These are phyloP conservation scores for Suhomyces anneliseae DNA, from an alignment of 1,139 yeast species.

Conservation along the genomic window DNA sequence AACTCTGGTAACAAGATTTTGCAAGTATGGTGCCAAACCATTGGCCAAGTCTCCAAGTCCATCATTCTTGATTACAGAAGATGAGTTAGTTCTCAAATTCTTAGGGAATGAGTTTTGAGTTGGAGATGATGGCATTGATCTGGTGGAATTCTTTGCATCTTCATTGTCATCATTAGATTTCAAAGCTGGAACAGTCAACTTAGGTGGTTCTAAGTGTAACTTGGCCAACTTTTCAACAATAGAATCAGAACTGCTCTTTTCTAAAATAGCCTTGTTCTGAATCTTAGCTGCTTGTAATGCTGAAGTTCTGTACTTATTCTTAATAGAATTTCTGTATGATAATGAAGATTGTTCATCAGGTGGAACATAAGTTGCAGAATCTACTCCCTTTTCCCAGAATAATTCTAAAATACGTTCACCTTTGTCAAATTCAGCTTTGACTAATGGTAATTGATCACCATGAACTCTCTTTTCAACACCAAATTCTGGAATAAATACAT, in stretches of 20 bases:
- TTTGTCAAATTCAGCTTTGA: slow-evolving; percentile 89
- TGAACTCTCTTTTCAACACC: slow-evolving; percentile 97
- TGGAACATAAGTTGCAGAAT: slow-evolving; percentile 88
- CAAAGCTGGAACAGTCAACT: slow-evolving; percentile 40
- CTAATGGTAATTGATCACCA: slow-evolving; percentile 92
- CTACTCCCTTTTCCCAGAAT: slow-evolving; percentile 90
- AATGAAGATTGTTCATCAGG: slow-evolving; percentile 79
- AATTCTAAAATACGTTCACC: slow-evolving; percentile 67
- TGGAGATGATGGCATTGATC: slow-evolving; percentile 32
- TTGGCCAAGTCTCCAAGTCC: slow-evolving; percentile 22
- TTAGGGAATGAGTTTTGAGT: slow-evolving; percentile 26
- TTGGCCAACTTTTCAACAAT: slow-evolving; percentile 48
- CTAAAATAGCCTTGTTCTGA: slow-evolving; percentile 40
- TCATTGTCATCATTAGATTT: slow-evolving; percentile 7
- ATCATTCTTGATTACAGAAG: slow-evolving; percentile 20
- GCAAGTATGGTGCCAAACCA: slow-evolving; percentile 57
- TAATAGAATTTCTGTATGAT: slow-evolving; percentile 74
- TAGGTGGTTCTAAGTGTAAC: slow-evolving; percentile 56
- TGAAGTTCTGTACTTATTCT: slow-evolving; percentile 74
- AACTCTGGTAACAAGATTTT: slow-evolving; percentile 53
- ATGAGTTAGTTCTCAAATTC: slow-evolving; percentile 26
- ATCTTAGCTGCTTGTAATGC: slow-evolving; percentile 67
- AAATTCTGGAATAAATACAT: slow-evolving; percentile 88
- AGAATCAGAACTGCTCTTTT: slow-evolving; percentile 38
- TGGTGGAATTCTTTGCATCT: slow-evolving; percentile 16